Base-by-base conservation (phyloP, 768 basidiomycete species). In the Lentinula detonsa region DNA sequence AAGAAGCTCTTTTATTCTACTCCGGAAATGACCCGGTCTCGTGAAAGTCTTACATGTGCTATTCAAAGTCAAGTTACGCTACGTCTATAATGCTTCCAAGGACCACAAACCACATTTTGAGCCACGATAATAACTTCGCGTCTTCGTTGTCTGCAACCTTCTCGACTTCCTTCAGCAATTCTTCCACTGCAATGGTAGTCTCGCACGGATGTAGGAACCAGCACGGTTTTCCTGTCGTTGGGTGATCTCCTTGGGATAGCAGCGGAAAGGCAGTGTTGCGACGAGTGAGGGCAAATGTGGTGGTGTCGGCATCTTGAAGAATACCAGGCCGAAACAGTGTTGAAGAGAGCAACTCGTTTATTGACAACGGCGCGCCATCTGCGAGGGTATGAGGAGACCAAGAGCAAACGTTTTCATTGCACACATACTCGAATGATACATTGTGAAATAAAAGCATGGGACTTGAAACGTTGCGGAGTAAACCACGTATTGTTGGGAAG, bases 151-250 rank as follows among this genome's bases (percentile, higher is more conserved):
- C 70, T 4, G 69, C 70, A 39, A 66, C 63, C 15, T 70, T 69
- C 10, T 76, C 70, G 5, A 28, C 39, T 63, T 85, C 88, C 21
- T 67, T 65, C 73, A 93, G 69, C 21, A 96, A 74, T 72, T 95
- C 93, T 23, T 75, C 74, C 1, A 96, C 83, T 1, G 85, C 83
- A 37, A 71, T 72, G 9, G 79, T 78, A 3, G 87, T 90, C 70
- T 91, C 86, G 70, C 94, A 96, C 9, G 94, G 94, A 70, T 96
- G 94, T 42, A 96, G 75, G 67, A 87, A 92, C 92, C 92, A 96
- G 59, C 84, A 86, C 8, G 87, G 86, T 2, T 76, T 83, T 21
- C 85, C 87, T 34, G 90, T 77, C 5, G 80, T 84, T 0, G 93
- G 94, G 67, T 95, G 94, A 61, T 96, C 94, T 8, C 90, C 90